Conservation (phyloP, 106 monocot genomes). For the Dioscorea dumetorum region DNA sequence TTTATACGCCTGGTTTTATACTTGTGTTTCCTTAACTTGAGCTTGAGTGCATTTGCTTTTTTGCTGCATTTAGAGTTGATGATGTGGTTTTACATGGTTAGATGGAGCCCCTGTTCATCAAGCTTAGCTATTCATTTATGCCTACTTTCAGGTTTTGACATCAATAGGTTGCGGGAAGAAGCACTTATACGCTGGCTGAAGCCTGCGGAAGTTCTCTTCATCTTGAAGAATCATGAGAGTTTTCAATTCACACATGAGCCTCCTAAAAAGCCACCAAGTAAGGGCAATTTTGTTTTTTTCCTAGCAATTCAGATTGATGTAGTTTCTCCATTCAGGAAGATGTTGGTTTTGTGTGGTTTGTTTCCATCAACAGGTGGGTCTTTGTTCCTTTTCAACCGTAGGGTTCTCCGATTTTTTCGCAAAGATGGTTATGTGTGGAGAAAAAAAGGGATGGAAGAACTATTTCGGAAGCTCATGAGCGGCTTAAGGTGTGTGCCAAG, state of each 20-base stretch:
- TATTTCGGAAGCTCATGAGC: slow-evolving; percentile 59
- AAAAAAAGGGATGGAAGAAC: slow-evolving; percentile 63
- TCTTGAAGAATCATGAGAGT: slow-evolving; percentile 59
- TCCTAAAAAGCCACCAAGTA: slow-evolving; percentile 72
- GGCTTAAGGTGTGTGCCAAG: slow-evolving; percentile 38
- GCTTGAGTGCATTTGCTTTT: no score
- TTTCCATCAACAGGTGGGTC: slow-evolving; percentile 50
- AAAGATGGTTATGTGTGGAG: slow-evolving; percentile 67
- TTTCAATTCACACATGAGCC: slow-evolving; percentile 26
- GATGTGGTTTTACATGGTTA: no score
- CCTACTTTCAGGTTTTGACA: slow-evolving; percentile 50
- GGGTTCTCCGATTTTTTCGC: slow-evolving; percentile 54
- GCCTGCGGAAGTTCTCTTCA: slow-evolving; percentile 60
- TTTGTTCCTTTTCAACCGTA: slow-evolving; percentile 72
- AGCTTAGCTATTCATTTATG: no score
- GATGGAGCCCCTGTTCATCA: no score
- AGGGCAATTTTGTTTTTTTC: not conserved
- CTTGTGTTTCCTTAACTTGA: no score
- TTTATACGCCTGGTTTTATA: no score
- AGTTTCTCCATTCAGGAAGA: no score
- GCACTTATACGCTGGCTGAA: slow-evolving; percentile 74
- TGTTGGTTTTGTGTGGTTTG: no score
- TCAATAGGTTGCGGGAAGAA: slow-evolving; percentile 41
- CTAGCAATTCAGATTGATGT: no score
- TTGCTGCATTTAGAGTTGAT: no score